Evolutionary conservation across 305 asterid genomes (phyloP), one percentile per base, ranked within the genome.

Genomic region (Coffea humblotiana): DNA sequence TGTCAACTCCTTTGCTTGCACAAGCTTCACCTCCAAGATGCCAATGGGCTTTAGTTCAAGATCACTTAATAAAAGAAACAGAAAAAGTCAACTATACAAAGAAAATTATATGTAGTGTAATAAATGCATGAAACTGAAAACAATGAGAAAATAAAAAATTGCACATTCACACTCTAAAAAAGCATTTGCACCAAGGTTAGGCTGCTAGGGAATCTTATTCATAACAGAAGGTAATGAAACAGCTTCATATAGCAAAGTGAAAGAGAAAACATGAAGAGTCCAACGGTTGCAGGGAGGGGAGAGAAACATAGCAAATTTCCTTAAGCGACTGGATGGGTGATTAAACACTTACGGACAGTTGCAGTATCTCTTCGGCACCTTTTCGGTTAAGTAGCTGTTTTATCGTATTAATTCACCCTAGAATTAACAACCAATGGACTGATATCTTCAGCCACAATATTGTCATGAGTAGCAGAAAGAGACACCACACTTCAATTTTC

Each of bases 11-110:
- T 91, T 96, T 37, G 99, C 99, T 88, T 96, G 97, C 79, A 96
- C 93, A 64, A 96, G 98, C 88, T 94, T 96, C 89, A 96, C 99
- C 84, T 92, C 97, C 88, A 96, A 85, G 52, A 80, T 90, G 78
- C 99, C 99, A 65, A 87, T 94, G 78, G 98, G 93, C 92, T 90
- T 96, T 88, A 96, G 90, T 85, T 96, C 99, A 78, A 94, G 98
- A 83, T 94, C 97, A 86, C 99, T 96, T 48, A 12, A 29, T 14
- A 15, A 61, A 40, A 58, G 67, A 65, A 45, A 43, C 15, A n/a
- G 49, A n/a, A 76, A 48, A 63, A 9, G 71, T 47, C 37, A 76
- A 47, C 8, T 63, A n/a, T n/a, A 70, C 19, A 61, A 45, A 76
- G 4, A 12, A 52, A 51, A 51, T 11, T 11, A 40, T 45, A 78